Conservation (phyloP, 139 green algal genomes). For the Coelastrella sp. region DNA sequence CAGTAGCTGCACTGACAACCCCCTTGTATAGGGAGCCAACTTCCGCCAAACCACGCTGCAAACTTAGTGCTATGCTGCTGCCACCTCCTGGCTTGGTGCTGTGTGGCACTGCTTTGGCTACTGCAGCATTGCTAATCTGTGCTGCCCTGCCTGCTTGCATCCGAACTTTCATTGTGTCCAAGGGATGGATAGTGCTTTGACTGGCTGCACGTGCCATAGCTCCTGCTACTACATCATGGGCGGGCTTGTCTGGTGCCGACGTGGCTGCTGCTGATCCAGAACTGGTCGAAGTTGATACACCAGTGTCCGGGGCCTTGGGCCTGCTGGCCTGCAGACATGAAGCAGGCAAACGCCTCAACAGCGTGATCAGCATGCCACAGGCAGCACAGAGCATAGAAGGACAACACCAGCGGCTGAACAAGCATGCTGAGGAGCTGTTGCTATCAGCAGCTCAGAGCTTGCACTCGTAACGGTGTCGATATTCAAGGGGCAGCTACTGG, state of each 20-base stretch:
- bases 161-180: conserved; percentile 80
- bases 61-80: neutral
- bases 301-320: conserved; percentile 40
- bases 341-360: neutral
- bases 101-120: neutral
- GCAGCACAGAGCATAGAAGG: neutral
- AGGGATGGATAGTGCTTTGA: conserved; percentile 77
- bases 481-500: too few relatives aligned
- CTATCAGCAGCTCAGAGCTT: too few relatives aligned
- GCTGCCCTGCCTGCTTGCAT: conserved; percentile 58
- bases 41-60: conserved; percentile 1
- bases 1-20: conserved; percentile 65
- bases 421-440: too few relatives aligned
- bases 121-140: neutral
- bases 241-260: conserved; percentile 56
- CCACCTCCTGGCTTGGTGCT: neutral
- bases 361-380: neutral
- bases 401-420: too few relatives aligned
- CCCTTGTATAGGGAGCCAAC: conserved; percentile 64
- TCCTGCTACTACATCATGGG: conserved; percentile 74
- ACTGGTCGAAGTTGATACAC: neutral
- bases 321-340: neutral
- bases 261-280: conserved; percentile 36
- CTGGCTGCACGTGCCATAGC: conserved; percentile 70
- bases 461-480: too few relatives aligned